Base-by-base conservation (phyloP, 2,329 filamentous ascomycete genomes). In the Lojkania enalia region DNA sequence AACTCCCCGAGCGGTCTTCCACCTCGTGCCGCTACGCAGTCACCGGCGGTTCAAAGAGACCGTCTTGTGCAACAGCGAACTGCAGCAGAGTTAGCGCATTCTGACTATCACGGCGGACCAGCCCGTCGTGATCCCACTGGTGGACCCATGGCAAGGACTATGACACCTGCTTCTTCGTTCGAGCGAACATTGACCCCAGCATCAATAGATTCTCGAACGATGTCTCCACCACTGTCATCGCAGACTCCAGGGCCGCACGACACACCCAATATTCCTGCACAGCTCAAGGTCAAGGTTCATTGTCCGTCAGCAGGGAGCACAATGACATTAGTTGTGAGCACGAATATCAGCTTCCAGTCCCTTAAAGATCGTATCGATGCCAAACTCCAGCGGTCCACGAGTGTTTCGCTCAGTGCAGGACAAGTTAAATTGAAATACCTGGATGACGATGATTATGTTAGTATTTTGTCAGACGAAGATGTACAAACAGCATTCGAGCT, bases 401-500 rank as follows among this genome's bases (percentile, higher is more conserved):
- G 81, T 57, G 87, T 88, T 64, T 91, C 87, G 41, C 91, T 96
- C 61, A 85, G 85, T 57, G 86, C 83, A 62, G 88, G 89, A 51
- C 85, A 86, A 55, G 83, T 96, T 58, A 90, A 90, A 71, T 76
- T 99, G 44, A 88, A 90, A 51, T 99, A 97, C 70, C 82, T 85
- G 39, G 94, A 99, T 63, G 94, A 99, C 55, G 88, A 88, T 37
- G 94, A 97, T 63, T 92, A 86, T 64, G 88, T 99, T 49, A 91
- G 86, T 39, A 96, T 99, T 42, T 87, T 94, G 67, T 92, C 87
- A 49, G 94, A 99, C 61, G 94, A 99, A 61, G 94, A 96, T 57
- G 94, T 99, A 32, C 90, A 95, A 61, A 90, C 94, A 58, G 94
- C 94, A 3, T 96, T 99, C 64, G 86, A 91, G 68, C 91, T 95